Base-by-base conservation (phyloP, 2,329 filamentous ascomycete genomes). In the Nothophoma quercina region DNA sequence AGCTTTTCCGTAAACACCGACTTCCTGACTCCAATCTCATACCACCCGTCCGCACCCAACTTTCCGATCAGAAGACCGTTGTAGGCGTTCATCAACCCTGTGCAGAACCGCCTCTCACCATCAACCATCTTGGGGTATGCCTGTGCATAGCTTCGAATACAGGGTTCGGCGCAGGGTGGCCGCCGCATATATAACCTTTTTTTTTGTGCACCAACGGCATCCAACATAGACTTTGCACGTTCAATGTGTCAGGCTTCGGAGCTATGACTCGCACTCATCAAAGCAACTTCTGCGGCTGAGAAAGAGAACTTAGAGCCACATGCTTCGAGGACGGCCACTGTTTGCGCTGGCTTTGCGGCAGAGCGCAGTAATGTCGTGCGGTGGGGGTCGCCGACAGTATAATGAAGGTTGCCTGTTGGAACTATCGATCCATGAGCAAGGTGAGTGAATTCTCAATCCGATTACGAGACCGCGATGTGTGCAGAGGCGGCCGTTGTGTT, bases 11-110 rank as follows among this genome's bases (percentile, higher is more conserved):
- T 45, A 21, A 21, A 19, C 21, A 35, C 41, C 1, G 30, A 45
- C 15, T 21, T 32, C 8, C 10, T 16, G 16, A 82, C 59, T 0
- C 74, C 79, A 7, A 82, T 62, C 0, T 73, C 77, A 57, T 82
- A 83, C 39, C 77, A 82, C 0, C 72, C 80, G 57, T 82, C 79
- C 0, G 80, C 79, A 0, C 80, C 80, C 2, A 82, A 33, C 54
- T 83, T 83, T 1, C 80, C 79, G 29, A 81, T 71, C 0, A 81
- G 44, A 0, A 51, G 22, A 0, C 75, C 77, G 2, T 57, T 34
- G 43, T 75, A 81, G 6, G 29, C 22, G 12, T 15, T 33, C 78
- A 81, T 80, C 1, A 83, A 65, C 7, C 58, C 56, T 0, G 79
- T 82, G 40, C 79, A 82, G 57, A 82, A 83, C 0, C 79, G 67